Evolutionary conservation across 768 basidiomycete genomes (phyloP).

Genomic region (Pisolithus tinctorius): DNA sequence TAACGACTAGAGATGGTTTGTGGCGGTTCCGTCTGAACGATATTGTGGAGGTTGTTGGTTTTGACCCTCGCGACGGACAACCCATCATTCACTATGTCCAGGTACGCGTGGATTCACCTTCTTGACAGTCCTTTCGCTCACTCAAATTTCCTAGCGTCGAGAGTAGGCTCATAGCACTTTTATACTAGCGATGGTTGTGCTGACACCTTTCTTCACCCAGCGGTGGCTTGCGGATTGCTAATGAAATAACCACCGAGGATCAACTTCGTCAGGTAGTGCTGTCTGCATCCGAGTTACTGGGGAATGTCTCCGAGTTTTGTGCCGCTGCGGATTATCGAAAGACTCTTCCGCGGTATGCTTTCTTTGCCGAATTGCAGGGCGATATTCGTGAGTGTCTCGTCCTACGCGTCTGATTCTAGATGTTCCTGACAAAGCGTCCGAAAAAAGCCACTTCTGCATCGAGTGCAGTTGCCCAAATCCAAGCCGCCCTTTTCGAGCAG

Average conservation of each 20-base stretch:
- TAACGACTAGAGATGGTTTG: conserved; percentile 21
- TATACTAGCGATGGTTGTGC: neutral
- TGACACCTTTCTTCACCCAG: conserved; percentile 1
- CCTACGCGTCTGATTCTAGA: too few species aligned
- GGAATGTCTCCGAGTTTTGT: conserved; percentile 15
- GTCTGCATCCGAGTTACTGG: conserved; percentile 11
- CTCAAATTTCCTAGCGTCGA: conserved; percentile 9
- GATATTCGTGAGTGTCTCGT: conserved; percentile 5
- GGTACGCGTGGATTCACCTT: conserved; percentile 5
- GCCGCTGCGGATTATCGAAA: conserved; percentile 14
- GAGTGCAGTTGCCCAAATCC: conserved; percentile 3
- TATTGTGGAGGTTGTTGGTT: conserved; percentile 15
- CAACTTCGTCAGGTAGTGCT: conserved; percentile 13
- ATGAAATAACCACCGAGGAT: conserved; percentile 17
- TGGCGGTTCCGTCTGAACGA: conserved; percentile 19
- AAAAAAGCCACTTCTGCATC: neutral
- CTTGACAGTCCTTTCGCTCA: neutral
- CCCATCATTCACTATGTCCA: conserved; percentile 17
- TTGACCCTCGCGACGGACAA: conserved; percentile 17
- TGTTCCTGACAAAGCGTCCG: neutral
- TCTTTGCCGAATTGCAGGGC: conserved; percentile 13
- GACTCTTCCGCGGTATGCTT: conserved; percentile 11
- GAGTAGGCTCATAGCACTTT: conserved; percentile 6
- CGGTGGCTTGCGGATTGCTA: conserved; percentile 13
- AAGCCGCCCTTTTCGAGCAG: conserved; percentile 4